Evolutionary conservation across 2,329 filamentous ascomycete genomes (phyloP).

Genomic region (Camptophora hylomeconis): DNA sequence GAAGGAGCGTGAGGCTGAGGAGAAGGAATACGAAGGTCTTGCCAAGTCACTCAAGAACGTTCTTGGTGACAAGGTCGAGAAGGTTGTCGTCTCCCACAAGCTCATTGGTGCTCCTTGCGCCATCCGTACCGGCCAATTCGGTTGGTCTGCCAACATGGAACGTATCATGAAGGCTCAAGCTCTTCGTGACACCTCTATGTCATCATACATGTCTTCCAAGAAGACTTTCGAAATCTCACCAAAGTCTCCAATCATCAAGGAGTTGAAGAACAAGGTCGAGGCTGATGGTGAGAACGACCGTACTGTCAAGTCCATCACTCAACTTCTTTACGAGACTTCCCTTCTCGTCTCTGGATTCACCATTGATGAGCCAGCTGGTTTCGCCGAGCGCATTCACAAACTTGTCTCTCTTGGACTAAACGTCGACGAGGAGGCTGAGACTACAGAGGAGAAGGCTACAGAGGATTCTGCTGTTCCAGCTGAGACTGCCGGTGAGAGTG

Average conservation of each 20-base stretch:
- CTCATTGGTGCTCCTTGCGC: conserved; percentile 86
- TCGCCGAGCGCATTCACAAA: conserved; percentile 99
- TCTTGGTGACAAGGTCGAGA: conserved; percentile 98
- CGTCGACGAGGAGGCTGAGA: conserved; percentile 86
- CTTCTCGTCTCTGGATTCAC: conserved; percentile 98
- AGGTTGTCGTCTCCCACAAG: conserved; percentile 99
- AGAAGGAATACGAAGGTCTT: conserved; percentile 94
- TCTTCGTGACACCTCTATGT: conserved; percentile 98
- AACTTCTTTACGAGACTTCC: conserved; percentile 97
- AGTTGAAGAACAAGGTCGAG: conserved; percentile 99
- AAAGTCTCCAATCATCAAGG: conserved; percentile 93
- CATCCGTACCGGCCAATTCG: conserved; percentile 98
- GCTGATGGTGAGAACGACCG: conserved; percentile 94
- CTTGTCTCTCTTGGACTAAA: conserved; percentile 95
- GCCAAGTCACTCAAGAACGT: conserved; percentile 99
- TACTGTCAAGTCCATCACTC: conserved; percentile 97
- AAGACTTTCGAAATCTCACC: conserved; percentile 99
- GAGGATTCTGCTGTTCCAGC: conserved; percentile 44
- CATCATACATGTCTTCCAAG: conserved; percentile 99
- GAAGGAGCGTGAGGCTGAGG: conserved; percentile 82
- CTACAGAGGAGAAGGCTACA: conserved; percentile 43
- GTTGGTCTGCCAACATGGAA: conserved; percentile 99
- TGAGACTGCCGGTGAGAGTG: conserved; percentile 65
- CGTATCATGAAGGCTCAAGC: conserved; percentile 99
- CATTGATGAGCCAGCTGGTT: conserved; percentile 95